Percentiles rank a stretch among this genome's conserved stretches.
phyloP scores from a whole-genome alignment of 108 stramenopile species.

The Fragilaria crotonensis region DNA sequence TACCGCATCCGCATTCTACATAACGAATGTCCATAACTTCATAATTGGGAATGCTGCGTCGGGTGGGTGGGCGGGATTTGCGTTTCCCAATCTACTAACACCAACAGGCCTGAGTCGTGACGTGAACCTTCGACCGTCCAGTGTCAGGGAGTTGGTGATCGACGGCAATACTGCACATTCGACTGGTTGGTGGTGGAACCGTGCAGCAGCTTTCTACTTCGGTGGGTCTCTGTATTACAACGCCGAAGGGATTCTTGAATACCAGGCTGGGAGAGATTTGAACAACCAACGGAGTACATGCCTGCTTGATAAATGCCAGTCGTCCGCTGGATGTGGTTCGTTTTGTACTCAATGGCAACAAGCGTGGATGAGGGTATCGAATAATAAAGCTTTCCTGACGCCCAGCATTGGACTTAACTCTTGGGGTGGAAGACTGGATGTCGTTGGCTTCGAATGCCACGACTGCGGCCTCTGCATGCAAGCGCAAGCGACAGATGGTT shows the following conservation, averaged over 20 bases:
- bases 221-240: conserved; percentile 34
- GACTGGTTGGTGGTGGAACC: conserved; percentile 26
- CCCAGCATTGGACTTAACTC: conserved; percentile 12
- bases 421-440: conserved; percentile 24
- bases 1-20: conserved; percentile 30
- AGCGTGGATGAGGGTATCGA: conserved; percentile 7
- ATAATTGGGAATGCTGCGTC: conserved; percentile 33
- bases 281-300: conserved; percentile 5
- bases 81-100: conserved; percentile 15
- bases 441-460: conserved; percentile 25
- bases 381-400: conserved; percentile 16
- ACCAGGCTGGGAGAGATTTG: conserved; percentile 22
- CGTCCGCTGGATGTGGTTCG: conserved; percentile 1
- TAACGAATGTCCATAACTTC: conserved; percentile 33
- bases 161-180: conserved; percentile 32
- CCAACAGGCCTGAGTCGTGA: conserved; percentile 12
- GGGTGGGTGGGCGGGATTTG: conserved; percentile 39
- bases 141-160: conserved; percentile 2
- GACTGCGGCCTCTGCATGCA: too few relatives aligned
- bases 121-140: conserved; percentile 8
- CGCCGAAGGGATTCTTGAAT: conserved; percentile 9
- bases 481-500: too few relatives aligned
- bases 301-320: conserved; percentile 3
- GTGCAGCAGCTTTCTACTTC: conserved; percentile 30
- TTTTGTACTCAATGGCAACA: background rate